Evolutionary conservation across 1,139 yeast species (phyloP).

Genomic region (Nakaseomyces glabratus): DNA sequence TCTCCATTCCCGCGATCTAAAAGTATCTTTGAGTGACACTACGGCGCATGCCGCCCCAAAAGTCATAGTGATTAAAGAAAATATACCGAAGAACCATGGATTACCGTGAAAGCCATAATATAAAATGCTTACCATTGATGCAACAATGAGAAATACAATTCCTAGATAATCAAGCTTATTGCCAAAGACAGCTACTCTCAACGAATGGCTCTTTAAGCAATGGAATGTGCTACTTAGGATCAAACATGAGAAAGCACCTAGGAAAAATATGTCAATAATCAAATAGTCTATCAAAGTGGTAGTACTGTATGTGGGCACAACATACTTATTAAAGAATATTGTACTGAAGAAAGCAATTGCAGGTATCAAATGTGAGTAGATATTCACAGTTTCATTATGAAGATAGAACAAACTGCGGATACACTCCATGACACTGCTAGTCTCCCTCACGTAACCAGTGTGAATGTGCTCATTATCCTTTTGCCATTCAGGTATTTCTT

Average conservation of each 20-base stretch:
- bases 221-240: conserved; percentile 72
- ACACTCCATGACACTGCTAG: conserved; percentile 46
- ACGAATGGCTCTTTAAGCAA: conserved; percentile 68
- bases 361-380: conserved; percentile 74
- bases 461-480: conserved; percentile 71
- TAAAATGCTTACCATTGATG: conserved; percentile 65
- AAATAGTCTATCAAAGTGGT: conserved; percentile 39
- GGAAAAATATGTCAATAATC: conserved; percentile 38
- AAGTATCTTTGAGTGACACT: conserved; percentile 56
- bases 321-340: conserved; percentile 24
- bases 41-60: conserved; percentile 58
- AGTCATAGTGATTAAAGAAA: conserved; percentile 41
- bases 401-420: conserved; percentile 50
- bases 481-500: conserved; percentile 74
- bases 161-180: conserved; percentile 84
- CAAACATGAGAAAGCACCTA: conserved; percentile 53
- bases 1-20: conserved; percentile 63
- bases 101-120: conserved; percentile 57
- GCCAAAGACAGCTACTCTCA: conserved; percentile 50
- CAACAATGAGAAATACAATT: conserved; percentile 63
- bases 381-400: conserved; percentile 83
- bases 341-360: conserved; percentile 35
- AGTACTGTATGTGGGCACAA: conserved; percentile 37
- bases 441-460: conserved; percentile 68
- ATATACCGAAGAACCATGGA: conserved; percentile 35